These are phyloP conservation scores for Aspergillus incahuasiensis DNA, from an alignment of 495 filamentous ascomycete species.

Conservation along the genomic window DNA sequence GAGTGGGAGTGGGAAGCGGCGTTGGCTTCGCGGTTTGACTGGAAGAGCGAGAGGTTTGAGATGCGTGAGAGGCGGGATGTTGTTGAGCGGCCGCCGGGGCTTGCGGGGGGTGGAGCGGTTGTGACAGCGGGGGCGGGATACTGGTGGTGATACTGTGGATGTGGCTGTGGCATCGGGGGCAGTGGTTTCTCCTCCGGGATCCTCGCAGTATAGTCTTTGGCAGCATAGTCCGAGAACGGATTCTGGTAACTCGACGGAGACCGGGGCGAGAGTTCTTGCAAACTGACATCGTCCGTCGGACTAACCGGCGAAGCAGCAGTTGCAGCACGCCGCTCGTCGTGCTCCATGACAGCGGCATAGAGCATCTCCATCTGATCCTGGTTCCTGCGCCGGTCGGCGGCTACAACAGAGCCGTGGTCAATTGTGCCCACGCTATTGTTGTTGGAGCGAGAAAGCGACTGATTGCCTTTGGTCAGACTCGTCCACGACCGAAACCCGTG, in stretches of 20 bases:
- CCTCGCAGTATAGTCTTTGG: slow-evolving; percentile 13
- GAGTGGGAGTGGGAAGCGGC: slow-evolving; percentile 43
- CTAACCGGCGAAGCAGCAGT: slow-evolving; percentile 15
- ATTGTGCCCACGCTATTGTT: slow-evolving; percentile 56
- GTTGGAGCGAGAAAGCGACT: slow-evolving; percentile 31
- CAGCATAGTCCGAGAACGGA: slow-evolving; percentile 31
- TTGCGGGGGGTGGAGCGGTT: slow-evolving; percentile 12
- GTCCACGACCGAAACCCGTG: slow-evolving; percentile 39
- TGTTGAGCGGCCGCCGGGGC: slow-evolving; percentile 25
- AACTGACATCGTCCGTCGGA: neutral
- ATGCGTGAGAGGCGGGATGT: slow-evolving; percentile 38
- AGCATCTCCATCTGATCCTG: slow-evolving; percentile 82
- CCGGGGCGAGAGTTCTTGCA: neutral
- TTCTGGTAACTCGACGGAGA: slow-evolving; percentile 25
- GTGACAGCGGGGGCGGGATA: neutral
- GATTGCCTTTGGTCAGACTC: slow-evolving; percentile 31
- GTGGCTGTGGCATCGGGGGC: slow-evolving; percentile 5
- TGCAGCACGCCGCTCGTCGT: slow-evolving; percentile 66
- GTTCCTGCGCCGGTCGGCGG: slow-evolving; percentile 64
- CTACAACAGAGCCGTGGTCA: slow-evolving; percentile 65
- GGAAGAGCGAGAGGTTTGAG: slow-evolving; percentile 53
- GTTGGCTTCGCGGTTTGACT: slow-evolving; percentile 18
- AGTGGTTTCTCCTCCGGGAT: slow-evolving; percentile 11
- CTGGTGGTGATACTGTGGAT: neutral
- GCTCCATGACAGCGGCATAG: slow-evolving; percentile 87